phyloP scores from a whole-genome alignment of 1,284 basidiomycete genomes.

The Cutaneotrichosporon daszewskae region DNA sequence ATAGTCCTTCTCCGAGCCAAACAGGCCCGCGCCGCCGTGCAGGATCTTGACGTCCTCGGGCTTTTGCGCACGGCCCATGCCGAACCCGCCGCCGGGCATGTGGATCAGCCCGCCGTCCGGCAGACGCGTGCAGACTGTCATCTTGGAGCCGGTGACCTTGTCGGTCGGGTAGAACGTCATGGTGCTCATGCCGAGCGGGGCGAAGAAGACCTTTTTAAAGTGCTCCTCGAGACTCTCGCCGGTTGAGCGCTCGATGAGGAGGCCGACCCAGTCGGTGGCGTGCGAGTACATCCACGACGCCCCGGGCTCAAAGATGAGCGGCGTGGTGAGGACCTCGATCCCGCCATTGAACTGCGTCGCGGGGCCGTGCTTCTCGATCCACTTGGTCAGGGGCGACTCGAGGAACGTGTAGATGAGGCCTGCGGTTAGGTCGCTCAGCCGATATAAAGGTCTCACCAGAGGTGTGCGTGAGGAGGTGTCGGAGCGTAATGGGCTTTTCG shows the following conservation, averaged over 20 bases:
- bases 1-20: constrained; percentile 33
- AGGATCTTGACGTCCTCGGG: constrained; percentile 11
- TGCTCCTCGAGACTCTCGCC: constrained; percentile 32
- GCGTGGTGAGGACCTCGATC: constrained; percentile 14
- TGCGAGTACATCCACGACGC: constrained; percentile 25
- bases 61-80: too few species aligned
- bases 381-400: not conserved
- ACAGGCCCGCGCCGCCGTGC: constrained; percentile 34
- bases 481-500: constrained; percentile 30
- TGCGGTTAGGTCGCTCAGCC: too few species aligned
- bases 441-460: too few species aligned
- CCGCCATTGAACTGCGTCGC: constrained; percentile 5
- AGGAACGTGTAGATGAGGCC: constrained; percentile 4
- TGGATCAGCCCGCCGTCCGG: constrained; percentile 1
- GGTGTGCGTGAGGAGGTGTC: constrained; percentile 35
- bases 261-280: constrained; percentile 41
- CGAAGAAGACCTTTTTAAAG: constrained; percentile 35
- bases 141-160: constrained; percentile 1
- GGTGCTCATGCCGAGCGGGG: constrained; percentile 25
- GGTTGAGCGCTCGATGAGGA: constrained; percentile 30
- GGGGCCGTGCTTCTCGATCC: constrained; percentile 6
- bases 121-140: constrained; percentile 5
- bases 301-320: constrained; percentile 34
- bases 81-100: too few species aligned
- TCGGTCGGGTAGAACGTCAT: constrained; percentile 24